Conservation (phyloP, 345 rosid species). For the Geranium rotundifolium region DNA sequence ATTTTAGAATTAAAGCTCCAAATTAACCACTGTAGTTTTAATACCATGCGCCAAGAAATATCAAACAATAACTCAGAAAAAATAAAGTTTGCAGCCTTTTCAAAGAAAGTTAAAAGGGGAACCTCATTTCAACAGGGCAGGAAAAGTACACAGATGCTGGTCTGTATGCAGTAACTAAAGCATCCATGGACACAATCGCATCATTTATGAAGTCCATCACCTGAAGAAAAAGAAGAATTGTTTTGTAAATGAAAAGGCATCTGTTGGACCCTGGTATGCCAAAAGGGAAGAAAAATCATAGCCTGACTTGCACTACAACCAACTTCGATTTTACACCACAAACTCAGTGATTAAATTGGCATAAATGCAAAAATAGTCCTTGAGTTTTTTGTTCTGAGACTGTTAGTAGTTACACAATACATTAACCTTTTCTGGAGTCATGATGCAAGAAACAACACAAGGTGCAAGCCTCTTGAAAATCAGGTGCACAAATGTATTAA, state of each 20-base stretch:
- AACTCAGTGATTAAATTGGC: not conserved
- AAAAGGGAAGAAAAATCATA: not conserved
- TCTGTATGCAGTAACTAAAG: conserved; percentile 53
- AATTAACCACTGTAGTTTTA: not conserved
- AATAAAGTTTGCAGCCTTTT: not conserved
- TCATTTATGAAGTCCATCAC: conserved; percentile 98
- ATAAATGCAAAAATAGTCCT: not conserved
- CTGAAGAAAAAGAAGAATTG: conserved; percentile 19
- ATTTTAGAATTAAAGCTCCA: not conserved
- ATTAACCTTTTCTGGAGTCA: too few relatives aligned
- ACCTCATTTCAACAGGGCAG: conserved; percentile 73
- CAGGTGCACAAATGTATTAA: too few relatives aligned
- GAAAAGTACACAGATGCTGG: conserved; percentile 62
- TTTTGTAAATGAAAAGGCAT: not conserved
- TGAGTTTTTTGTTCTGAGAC: not conserved
- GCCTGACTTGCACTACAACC: not conserved
- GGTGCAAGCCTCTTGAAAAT: too few relatives aligned
- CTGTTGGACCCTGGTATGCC: not conserved
- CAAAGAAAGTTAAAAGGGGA: conserved; percentile 1
- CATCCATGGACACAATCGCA: conserved; percentile 81
- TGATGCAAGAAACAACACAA: too few relatives aligned
- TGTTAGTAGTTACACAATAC: too few relatives aligned
- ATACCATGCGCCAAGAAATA: not conserved
- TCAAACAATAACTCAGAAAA: not conserved
- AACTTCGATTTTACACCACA: not conserved